These are phyloP conservation scores for Massarina eburnea DNA, from an alignment of 2,329 filamentous ascomycete species.

Conservation along the genomic window DNA sequence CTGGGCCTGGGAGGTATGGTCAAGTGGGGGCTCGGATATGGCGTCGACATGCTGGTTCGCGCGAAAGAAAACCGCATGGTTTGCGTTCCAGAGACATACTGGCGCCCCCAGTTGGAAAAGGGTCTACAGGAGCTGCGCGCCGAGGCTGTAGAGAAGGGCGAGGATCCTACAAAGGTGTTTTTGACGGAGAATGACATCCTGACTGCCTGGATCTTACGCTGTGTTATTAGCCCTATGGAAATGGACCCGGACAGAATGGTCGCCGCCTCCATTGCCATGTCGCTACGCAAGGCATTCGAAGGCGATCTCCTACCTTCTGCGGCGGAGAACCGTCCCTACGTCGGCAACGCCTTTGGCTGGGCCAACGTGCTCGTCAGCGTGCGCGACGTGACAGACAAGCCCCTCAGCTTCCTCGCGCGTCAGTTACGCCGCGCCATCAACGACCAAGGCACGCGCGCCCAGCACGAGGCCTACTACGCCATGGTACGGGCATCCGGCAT, in stretches of 20 bases:
- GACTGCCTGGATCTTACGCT: constrained; percentile 5
- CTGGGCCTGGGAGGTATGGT: constrained; percentile 2
- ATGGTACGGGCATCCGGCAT: not conserved
- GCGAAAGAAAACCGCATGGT: constrained; percentile 5
- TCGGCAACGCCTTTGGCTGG: constrained; percentile 5
- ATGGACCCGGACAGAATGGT: too few species aligned
- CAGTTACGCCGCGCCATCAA: constrained; percentile 1
- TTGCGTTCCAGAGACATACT: constrained; percentile 10
- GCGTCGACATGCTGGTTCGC: too few species aligned
- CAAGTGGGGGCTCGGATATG: too few species aligned
- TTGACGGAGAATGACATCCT: constrained; percentile 5
- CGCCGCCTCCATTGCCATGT: too few species aligned
- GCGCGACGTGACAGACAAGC: not conserved
- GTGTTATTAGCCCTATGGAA: too few species aligned
- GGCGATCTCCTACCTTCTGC: constrained; percentile 4
- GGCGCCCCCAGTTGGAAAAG: constrained; percentile 9
- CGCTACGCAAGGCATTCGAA: constrained; percentile 2
- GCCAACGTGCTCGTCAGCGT: constrained; percentile 3
- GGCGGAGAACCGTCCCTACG: not conserved
- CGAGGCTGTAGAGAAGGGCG: not conserved
- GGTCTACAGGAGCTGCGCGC: constrained; percentile 9
- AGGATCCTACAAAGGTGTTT: not conserved
- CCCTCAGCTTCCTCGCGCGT: not conserved
- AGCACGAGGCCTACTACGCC: constrained; percentile 5
- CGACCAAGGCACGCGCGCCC: constrained; percentile 1